Evolutionary conservation across 345 rosid species (phyloP).

Genomic region (Odontarrhena argentea): DNA sequence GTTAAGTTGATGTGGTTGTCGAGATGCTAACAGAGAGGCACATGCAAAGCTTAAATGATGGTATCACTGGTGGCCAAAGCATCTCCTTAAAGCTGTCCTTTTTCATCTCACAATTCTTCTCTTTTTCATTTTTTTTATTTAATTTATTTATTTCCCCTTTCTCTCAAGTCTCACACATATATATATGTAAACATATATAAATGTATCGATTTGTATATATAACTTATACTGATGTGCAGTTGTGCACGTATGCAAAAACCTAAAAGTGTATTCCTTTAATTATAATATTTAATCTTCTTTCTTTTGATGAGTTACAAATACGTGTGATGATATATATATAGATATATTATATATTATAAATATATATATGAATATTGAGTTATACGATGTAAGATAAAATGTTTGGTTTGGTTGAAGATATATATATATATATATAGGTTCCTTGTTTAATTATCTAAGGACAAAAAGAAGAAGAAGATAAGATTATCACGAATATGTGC

Average conservation of each 20-base stretch:
- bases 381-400: slow-evolving; percentile 12
- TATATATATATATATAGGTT: background rate
- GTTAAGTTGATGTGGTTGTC: slow-evolving; percentile 43
- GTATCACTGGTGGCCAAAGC: slow-evolving; percentile 46
- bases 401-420: slow-evolving; percentile 31
- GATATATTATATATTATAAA: background rate
- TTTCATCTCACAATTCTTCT: slow-evolving; percentile 32
- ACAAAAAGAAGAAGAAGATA: background rate
- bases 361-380: slow-evolving; percentile 5
- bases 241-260: slow-evolving; percentile 36
- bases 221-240: slow-evolving; percentile 10
- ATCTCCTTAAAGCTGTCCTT: slow-evolving; percentile 46
- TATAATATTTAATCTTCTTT: background rate
- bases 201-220: slow-evolving; percentile 3
- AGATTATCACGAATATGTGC: slow-evolving; percentile 39
- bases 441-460: slow-evolving; percentile 7
- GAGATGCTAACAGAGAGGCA: slow-evolving; percentile 48
- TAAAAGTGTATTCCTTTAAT: slow-evolving; percentile 23
- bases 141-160: slow-evolving; percentile 14
- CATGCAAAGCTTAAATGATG: slow-evolving; percentile 50
- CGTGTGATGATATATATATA: slow-evolving; percentile 13
- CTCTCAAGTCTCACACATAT: slow-evolving; percentile 14
- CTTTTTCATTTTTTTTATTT: slow-evolving; percentile 10
- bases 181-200: background rate
- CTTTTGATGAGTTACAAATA: slow-evolving; percentile 11